Base-by-base conservation (phyloP, 1,139 yeast species). In the Pichia sp. region DNA sequence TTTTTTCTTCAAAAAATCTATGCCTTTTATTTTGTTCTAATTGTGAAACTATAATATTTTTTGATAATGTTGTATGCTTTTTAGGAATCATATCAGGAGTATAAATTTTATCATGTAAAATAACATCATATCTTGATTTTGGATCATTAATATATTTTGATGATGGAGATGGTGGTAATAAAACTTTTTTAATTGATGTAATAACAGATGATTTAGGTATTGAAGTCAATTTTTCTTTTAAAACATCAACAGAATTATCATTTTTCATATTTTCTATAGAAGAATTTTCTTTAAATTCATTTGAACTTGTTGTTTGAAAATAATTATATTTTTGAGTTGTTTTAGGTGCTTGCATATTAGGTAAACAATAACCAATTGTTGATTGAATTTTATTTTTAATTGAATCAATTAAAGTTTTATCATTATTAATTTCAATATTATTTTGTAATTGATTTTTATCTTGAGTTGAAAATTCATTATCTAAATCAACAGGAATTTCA, bases 111-210 rank as follows among this genome's bases (percentile, higher is more conserved):
- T 92, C 98, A 64, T 92, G 98, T 57, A 92, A 46, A 72, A 79
- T 75, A 7, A 75, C 76, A 31, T 71, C 68, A 7, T 55, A 46
- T 44, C 90, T 69, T 1, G 74, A 62, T 0, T 63, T 64, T 5
- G 79, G 90, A 60, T 89, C 87, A 35, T 78, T 76, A 27, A 92
- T 78, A 63, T 77, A 92, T 48, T 76, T 74, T 47, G 72, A 60
- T 0, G 90, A 76, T 0, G 98, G 98, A 8, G 85, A 68, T 1
- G 97, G 96, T 0, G 97, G 97, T n/a, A 87, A 66, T 3, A 92
- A 66, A 9, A 89, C 76, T 1, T 89, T 76, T 1, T 88, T 78
- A 0, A 95, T 95, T 2, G 95, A 82, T 55, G 86, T 89, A n/a
- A 90, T 66, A 50, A 90, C 78, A 0, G 95, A 84, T 0, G 94